Evolutionary conservation across 208 protist species (phyloP), one percentile per base, ranked within the genome.

Genomic region (Crithidia thermophila): DNA sequence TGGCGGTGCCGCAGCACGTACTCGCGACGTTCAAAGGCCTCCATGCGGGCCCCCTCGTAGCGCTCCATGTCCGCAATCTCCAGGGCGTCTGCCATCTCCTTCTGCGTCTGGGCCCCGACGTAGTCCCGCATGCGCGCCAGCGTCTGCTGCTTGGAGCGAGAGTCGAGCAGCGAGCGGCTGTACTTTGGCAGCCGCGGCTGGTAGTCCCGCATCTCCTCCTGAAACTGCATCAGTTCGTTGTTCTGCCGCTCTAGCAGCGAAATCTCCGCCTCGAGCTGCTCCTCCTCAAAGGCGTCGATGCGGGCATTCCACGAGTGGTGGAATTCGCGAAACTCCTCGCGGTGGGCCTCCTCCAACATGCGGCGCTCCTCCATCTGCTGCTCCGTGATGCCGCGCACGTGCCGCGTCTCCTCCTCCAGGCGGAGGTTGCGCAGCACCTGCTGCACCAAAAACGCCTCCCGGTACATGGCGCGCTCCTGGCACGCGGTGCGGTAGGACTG

Each of bases 371-470:
- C 75, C 78, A 88, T 86, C 79, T 98, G 94, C 73, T 90, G 84
- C 70, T 92, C 87, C 42, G 92, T 95, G 52, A 97, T 78, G 43
- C 87, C 90, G 23, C 87, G 75, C 46, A 95, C 75, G 78, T 95
- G 85, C 16, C 88, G 77, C 21, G 82, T 93, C 79, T 98, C 94
- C 73, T 96, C 90, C 64, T 98, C 88, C 10, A 97, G 80, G 5
- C 88, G 81, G 45, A 97, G 76, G 66, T 96, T 82, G 25, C 87
- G 75, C 65, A 98, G 73, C 14, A 97, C 88, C 70, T 94, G 90
- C 71, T 98, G 91, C 23, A 97, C 90, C 10, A 98, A 79, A 59
- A 96, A 87, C 11, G 94, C 94, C 76, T 97, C 92, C n/a, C 88
- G 84, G 72, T 98, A 98, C 55, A 94, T 84, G 23, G 82, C 80